These are phyloP conservation scores for Sisymbrium irio DNA, from an alignment of 345 rosid genomes.

Conservation along the genomic window DNA sequence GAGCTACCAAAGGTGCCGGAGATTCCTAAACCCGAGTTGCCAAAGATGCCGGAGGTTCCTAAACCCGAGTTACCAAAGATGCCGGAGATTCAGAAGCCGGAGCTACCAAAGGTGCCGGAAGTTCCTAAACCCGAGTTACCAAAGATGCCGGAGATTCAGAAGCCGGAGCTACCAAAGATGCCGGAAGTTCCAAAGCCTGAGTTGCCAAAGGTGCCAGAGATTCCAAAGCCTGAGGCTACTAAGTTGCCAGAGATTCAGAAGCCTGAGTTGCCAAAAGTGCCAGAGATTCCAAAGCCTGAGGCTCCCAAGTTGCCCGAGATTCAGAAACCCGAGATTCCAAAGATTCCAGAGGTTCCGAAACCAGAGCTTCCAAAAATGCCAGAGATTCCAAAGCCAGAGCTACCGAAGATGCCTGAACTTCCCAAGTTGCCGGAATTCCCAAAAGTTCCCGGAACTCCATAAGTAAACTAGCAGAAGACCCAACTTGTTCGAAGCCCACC, in stretches of 20 bases:
- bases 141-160: not conserved
- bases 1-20: slow-evolving; percentile 9
- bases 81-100: slow-evolving; percentile 11
- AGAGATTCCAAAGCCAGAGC: slow-evolving; percentile 13
- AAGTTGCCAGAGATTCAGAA: slow-evolving; percentile 6
- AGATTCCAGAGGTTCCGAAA: slow-evolving; percentile 3
- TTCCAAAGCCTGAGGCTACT: slow-evolving; percentile 12
- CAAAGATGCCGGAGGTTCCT: slow-evolving; percentile 16
- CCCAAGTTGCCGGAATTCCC: slow-evolving; percentile 36
- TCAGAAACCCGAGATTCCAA: not conserved
- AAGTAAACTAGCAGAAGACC: not conserved
- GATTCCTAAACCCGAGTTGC: not conserved
- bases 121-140: slow-evolving; percentile 1
- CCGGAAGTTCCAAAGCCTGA: not conserved
- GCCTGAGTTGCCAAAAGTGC: not conserved
- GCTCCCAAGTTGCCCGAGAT: slow-evolving; percentile 15
- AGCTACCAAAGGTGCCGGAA: slow-evolving; percentile 14
- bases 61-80: slow-evolving; percentile 10
- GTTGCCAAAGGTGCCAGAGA: slow-evolving; percentile 17
- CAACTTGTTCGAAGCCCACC: not conserved
- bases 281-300: slow-evolving; percentile 18
- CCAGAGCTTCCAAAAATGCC: slow-evolving; percentile 22
- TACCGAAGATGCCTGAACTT: slow-evolving; percentile 17
- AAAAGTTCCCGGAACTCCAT: slow-evolving; percentile 18
- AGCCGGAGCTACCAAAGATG: not conserved